Evolutionary conservation across 306 rosid genomes (phyloP), one percentile per base, ranked within the genome.

Genomic region (Sicyos baderoa): DNA sequence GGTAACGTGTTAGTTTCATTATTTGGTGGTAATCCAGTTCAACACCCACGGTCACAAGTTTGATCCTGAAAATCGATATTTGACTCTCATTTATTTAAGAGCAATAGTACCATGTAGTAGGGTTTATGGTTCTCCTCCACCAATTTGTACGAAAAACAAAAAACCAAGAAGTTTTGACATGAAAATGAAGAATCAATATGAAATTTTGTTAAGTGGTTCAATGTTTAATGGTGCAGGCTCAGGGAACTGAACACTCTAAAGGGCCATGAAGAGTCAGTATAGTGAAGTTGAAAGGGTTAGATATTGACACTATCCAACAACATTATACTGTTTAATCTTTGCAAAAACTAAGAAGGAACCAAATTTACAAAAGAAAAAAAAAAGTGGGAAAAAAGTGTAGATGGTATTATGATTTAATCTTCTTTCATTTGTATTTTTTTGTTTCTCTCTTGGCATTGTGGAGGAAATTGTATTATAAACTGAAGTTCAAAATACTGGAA

Each of bases 171-270:
- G 56, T 3, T 54, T 19, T 21, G 25, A 2, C 27, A 21, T 55
- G 60, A 21, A 55, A 21, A 55, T 55, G 16, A 56, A 56, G 62
- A 56, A 56, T 4, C 37, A 12, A 9, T 21, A 19, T 18, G 59
- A 17, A 18, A 12, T 2, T 19, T 19, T 42, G 12, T 9, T 2
- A 18, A 42, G 0, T 63, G 7, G 50, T 1, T 37, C 4, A 62
- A 37, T 17, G 9, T 62, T 62, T n/a, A 62, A 40, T 40, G 68
- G 6, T 84, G 21, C 82, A 89, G 96, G 88, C 80, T 90, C 5
- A 86, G 78, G 68, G 95, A 90, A 77, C 86, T 90, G 11, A 90
- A 87, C 80, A 87, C 95, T 15, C 79, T 90, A 1, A 90, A 90
- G 78, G 96, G 71, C 3, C 71, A 66, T 47, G 71, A 45, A 2